phyloP scores from a whole-genome alignment of 2,329 filamentous ascomycete species.

The Aspergillus felis region DNA sequence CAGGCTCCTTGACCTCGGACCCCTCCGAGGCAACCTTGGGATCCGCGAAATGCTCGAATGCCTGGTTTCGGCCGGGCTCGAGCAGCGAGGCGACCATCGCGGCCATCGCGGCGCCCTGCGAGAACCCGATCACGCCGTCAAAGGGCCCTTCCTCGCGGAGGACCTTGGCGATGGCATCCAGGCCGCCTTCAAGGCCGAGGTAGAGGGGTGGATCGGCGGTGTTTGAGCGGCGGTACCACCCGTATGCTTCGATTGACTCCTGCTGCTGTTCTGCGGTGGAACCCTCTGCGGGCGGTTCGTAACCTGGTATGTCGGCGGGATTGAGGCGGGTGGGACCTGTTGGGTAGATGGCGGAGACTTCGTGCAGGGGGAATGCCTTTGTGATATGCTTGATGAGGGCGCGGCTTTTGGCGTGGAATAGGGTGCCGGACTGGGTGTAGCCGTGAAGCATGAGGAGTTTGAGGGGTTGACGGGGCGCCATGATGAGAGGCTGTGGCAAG shows the following conservation, averaged over 20 bases:
- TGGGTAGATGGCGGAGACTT: conserved; percentile 62
- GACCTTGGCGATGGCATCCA: conserved; percentile 58
- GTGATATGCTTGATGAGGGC: conserved; percentile 75
- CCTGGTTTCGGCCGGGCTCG: conserved; percentile 50
- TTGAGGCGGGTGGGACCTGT: conserved; percentile 63
- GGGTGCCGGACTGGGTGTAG: conserved; percentile 82
- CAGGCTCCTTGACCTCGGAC: conserved; percentile 7
- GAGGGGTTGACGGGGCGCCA: conserved; percentile 27
- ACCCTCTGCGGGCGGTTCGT: conserved; percentile 43
- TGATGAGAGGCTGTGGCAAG: not conserved
- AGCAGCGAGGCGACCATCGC: conserved; percentile 69
- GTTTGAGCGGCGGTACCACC: conserved; percentile 70
- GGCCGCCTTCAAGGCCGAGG: conserved; percentile 64
- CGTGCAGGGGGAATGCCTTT: conserved; percentile 65
- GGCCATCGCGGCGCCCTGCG: conserved; percentile 70
- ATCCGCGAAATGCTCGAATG: conserved; percentile 45
- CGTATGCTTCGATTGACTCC: conserved; percentile 63
- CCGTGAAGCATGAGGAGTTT: conserved; percentile 80
- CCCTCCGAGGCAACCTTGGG: conserved; percentile 15
- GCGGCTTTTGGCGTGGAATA: conserved; percentile 85
- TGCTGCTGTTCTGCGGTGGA: conserved; percentile 5
- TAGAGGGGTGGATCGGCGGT: conserved; percentile 64
- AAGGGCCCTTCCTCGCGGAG: conserved; percentile 64
- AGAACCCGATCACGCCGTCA: conserved; percentile 78
- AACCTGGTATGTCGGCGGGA: conserved; percentile 67